Base-by-base conservation (phyloP, 192 early-diverging fungal genomes). In the Coemansia sp. region DNA sequence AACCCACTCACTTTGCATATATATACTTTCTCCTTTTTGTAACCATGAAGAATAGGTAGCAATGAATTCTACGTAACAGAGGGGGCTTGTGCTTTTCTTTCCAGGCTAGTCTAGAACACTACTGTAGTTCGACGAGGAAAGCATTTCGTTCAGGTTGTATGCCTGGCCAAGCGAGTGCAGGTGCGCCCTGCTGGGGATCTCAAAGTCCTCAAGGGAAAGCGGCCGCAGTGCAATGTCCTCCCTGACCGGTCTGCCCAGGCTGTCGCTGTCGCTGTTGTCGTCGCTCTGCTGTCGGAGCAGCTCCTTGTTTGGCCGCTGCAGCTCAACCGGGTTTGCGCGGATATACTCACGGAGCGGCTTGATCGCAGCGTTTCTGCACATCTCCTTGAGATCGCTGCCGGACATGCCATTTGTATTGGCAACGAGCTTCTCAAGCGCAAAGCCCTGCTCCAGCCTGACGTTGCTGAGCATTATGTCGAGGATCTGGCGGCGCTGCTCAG, bases 351-450 rank as follows among this genome's bases (percentile, higher is more conserved):
- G 86, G 9, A 99, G 86, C 1, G 98, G 98, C 63, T 93, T 86
- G 94, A 98, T 97, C 6, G 93, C 95, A 0, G 98, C 96, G 65
- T 93, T 91, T 41, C 98, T 89, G 70, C 98, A 99, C 56, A 97
- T 85, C 69, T 99, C 98, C 86, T 98, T 99, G 74, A 99, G 81
- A 66, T 99, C 98, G 67, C 92, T 94, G 56, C 95, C 94, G 17
- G 94, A 94, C 71, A 88, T 92, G 39, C 93, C 93, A 17, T 84
- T 87, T 6, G 98, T 98, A 38, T 80, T 74, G 14, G 71, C 46
- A 1, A 93, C 92, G 13, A 98, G 79, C 51, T 86, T 77, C 4
- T 84, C 72, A 63, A 90, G 61, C 50, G 91, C 87, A 68, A 95
- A 91, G n/a, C 83, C 83, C 13, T 76, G 67, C 4, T 88, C 90